phyloP scores from a whole-genome alignment of 148 eudicot genomes.

The Hydrangea macrophylla region DNA sequence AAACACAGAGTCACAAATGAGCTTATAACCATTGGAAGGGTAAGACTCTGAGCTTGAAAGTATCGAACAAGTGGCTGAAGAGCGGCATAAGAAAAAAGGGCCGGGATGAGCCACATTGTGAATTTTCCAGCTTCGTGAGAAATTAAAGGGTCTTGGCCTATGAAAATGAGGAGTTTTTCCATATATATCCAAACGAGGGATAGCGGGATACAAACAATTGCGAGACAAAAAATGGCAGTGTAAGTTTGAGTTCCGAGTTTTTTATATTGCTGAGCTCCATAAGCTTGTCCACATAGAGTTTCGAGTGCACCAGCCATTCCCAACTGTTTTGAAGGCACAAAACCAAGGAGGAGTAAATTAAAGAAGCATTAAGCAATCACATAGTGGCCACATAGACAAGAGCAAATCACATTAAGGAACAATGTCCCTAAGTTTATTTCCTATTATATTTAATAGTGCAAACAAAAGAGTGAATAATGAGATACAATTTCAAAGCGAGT shows the following conservation, averaged over 20 bases:
- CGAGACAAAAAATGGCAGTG: constrained; percentile 68
- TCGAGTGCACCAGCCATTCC: constrained; percentile 83
- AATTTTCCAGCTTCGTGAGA: constrained; percentile 76
- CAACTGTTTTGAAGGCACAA: constrained; percentile 36
- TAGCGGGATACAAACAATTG: constrained; percentile 61
- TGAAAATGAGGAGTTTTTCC: constrained; percentile 47
- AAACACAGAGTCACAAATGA: constrained; percentile 42
- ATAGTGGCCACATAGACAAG: too few species aligned
- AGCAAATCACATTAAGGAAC: too few species aligned
- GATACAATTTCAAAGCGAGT: too few species aligned
- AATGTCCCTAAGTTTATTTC: too few species aligned
- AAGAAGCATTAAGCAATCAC: too few species aligned
- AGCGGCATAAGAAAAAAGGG: constrained; percentile 55
- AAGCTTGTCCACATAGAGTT: constrained; percentile 85
- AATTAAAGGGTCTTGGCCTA: constrained; percentile 74
- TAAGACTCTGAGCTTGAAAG: constrained; percentile 67
- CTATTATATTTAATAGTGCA: too few species aligned
- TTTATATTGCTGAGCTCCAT: constrained; percentile 73
- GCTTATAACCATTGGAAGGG: constrained; percentile 63
- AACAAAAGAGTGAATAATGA: too few species aligned
- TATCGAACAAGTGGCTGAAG: constrained; percentile 76
- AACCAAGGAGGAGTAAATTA: not conserved
- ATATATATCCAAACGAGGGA: constrained; percentile 60
- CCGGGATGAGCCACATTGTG: constrained; percentile 54
- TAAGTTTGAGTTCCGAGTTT: constrained; percentile 75